These are phyloP conservation scores for Pythium periplocum DNA, from an alignment of 352 stramenopile species.

Conservation along the genomic window DNA sequence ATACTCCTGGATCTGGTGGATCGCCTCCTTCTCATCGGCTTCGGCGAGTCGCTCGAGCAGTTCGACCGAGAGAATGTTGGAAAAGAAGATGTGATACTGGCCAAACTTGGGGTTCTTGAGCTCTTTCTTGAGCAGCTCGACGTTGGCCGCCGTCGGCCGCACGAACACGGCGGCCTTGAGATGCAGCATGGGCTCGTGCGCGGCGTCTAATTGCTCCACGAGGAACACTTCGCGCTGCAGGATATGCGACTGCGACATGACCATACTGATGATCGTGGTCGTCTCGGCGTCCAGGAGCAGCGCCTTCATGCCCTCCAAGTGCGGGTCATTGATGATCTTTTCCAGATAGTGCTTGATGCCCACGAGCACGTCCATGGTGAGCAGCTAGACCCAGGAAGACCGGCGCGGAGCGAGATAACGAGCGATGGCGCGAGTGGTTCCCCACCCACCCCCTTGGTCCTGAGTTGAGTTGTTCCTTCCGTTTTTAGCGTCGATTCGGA, in stretches of 20 bases:
- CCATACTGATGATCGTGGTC: slow-evolving; percentile 93
- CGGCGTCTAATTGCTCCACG: slow-evolving; percentile 87
- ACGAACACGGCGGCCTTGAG: slow-evolving; percentile 95
- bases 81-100: slow-evolving; percentile 99
- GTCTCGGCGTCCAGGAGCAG: slow-evolving; percentile 94
- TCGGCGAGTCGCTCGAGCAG: slow-evolving; percentile 95
- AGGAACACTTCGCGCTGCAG: slow-evolving; percentile 95
- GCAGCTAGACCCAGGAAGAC: background rate
- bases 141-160: slow-evolving; percentile 89
- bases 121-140: slow-evolving; percentile 91
- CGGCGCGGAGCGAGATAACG: too few species aligned
- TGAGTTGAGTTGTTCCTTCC: too few species aligned
- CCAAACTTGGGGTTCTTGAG: slow-evolving; percentile 93
- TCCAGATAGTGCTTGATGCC: slow-evolving; percentile 72
- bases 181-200: slow-evolving; percentile 87
- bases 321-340: slow-evolving; percentile 76
- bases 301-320: slow-evolving; percentile 95
- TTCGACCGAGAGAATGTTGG: slow-evolving; percentile 93
- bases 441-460: too few species aligned
- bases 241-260: slow-evolving; percentile 96
- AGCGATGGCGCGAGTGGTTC: too few species aligned
- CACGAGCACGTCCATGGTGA: slow-evolving; percentile 67
- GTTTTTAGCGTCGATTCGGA: too few species aligned
- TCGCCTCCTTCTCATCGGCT: slow-evolving; percentile 92
- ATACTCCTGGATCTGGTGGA: slow-evolving; percentile 97